phyloP scores from a whole-genome alignment of 2,329 filamentous ascomycete genomes.

The Calonectria fujianensis region DNA sequence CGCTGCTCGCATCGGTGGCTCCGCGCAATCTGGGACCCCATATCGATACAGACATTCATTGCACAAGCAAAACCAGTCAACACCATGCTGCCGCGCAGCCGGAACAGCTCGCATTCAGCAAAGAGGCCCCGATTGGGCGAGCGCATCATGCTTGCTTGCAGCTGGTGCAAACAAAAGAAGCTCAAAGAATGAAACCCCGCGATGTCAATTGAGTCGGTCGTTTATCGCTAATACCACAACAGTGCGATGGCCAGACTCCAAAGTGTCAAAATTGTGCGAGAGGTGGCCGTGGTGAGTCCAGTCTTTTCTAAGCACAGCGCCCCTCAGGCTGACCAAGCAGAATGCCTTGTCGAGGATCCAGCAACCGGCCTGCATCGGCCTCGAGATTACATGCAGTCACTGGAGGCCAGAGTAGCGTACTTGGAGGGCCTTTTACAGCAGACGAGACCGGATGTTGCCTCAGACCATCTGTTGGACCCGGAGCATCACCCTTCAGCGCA shows the following conservation, averaged over 20 bases:
- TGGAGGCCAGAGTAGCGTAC: slow-evolving; percentile 43
- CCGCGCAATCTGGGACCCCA: neutral
- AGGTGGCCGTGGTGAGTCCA: slow-evolving; percentile 33
- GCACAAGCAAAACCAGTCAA: neutral
- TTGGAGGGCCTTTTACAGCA: slow-evolving; percentile 44
- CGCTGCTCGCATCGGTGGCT: neutral
- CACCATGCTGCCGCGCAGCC: slow-evolving; percentile 18
- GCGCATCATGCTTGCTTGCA: slow-evolving; percentile 43
- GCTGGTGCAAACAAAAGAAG: slow-evolving; percentile 46
- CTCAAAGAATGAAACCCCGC: slow-evolving; percentile 37
- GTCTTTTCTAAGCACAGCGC: no score
- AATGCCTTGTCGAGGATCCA: slow-evolving; percentile 46
- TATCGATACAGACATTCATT: neutral
- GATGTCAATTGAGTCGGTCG: no score
- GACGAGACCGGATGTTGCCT: slow-evolving; percentile 40
- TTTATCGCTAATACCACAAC: slow-evolving; percentile 10
- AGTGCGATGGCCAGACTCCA: slow-evolving; percentile 43
- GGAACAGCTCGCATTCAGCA: slow-evolving; percentile 36
- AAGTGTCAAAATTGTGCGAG: slow-evolving; percentile 43
- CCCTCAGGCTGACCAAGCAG: slow-evolving; percentile 9
- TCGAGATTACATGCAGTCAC: slow-evolving; percentile 45
- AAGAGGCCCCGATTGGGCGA: slow-evolving; percentile 43
- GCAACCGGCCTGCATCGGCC: slow-evolving; percentile 44
- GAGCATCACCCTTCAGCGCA: slow-evolving; percentile 10
- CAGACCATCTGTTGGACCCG: slow-evolving; percentile 40